Base-by-base conservation (phyloP, 176 grass and related monocot genomes). In the Aegilops sharonensis region DNA sequence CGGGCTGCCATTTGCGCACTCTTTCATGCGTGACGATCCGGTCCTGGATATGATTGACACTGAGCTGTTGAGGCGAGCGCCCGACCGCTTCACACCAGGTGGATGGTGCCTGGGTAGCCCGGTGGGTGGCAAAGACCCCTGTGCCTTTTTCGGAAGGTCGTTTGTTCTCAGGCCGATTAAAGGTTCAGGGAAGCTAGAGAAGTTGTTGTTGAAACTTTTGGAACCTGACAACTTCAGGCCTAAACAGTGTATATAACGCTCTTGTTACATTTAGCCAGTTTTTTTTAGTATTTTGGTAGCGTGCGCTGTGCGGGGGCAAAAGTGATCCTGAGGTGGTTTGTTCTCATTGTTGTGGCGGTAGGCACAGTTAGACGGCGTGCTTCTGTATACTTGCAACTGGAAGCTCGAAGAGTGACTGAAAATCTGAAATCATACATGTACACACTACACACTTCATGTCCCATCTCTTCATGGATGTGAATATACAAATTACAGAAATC, bases 161-260 rank as follows among this genome's bases (percentile, higher is more conserved):
- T 90, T 86, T 43, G 70, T 89, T 61, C 72, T 99, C 71, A 84
- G 85, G 68, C 97, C 90, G 23, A 85, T 85, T 0, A 82, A 82
- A 54, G 85, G 67, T 5, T 94, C 92, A 17, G 87, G 77, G 37
- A 94, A 91, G 72, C 72, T 99, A 84, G 94, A 96, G 89, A 92
- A 84, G n/a, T 71, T 91, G 87, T 72, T 99, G 63, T 65, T 92
- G 79, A 90, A 88, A 83, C 94, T 94, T 83, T 87, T 99, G 70
- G 89, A 92, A 80, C 84, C 88, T 81, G 92, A 90, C 68, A 94
- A 92, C 59, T 99, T 99, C 89, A 94, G 97, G 81, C 84, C 90
- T 84, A 99, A 87, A 87, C 97, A 99, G 75, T 99, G 97, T 98
- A 94, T 89, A 98, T 98, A 94, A 87, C 66, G 69, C 63, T 80